phyloP scores from a whole-genome alignment of 1,284 basidiomycete genomes.

The Dichomitus squalens region DNA sequence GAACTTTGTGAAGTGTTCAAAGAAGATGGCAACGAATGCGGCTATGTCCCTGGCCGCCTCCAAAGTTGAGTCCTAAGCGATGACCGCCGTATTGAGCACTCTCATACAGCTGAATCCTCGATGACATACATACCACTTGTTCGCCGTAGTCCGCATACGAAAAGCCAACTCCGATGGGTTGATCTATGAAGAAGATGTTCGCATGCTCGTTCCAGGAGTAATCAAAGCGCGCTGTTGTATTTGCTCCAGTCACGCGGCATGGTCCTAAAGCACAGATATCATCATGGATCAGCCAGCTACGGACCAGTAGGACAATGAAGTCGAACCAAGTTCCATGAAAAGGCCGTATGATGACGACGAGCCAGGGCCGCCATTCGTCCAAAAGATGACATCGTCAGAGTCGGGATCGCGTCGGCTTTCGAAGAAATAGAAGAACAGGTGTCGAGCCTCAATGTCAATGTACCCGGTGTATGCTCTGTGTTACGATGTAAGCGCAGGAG shows the following conservation, averaged over 20 bases:
- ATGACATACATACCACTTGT: conserved; percentile 44
- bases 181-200: conserved; percentile 73
- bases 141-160: conserved; percentile 74
- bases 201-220: conserved; percentile 72
- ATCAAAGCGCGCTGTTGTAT: conserved; percentile 50
- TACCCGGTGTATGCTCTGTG: conserved; percentile 50
- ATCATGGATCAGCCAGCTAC: too few species aligned
- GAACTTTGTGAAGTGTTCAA: conserved; percentile 70
- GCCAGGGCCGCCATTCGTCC: conserved; percentile 63
- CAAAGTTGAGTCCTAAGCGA: background rate
- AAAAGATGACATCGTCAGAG: conserved; percentile 67
- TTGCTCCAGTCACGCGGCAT: conserved; percentile 37
- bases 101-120: background rate
- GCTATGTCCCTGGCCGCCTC: conserved; percentile 52
- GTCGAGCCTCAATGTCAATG: conserved; percentile 69
- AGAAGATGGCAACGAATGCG: conserved; percentile 72
- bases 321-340: conserved; percentile 49
- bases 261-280: too few species aligned
- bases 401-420: conserved; percentile 71
- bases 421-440: conserved; percentile 82
- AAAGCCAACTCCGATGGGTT: conserved; percentile 66
- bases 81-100: background rate
- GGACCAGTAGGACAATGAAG: too few species aligned
- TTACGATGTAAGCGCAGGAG: too few species aligned
- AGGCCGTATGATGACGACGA: conserved; percentile 56